A percentile compares a stretch with the other conserved stretches of the same genome.
Evolutionary conservation across 179 eudicot genomes (phyloP).

Genomic region (Vitellaria paradoxa): DNA sequence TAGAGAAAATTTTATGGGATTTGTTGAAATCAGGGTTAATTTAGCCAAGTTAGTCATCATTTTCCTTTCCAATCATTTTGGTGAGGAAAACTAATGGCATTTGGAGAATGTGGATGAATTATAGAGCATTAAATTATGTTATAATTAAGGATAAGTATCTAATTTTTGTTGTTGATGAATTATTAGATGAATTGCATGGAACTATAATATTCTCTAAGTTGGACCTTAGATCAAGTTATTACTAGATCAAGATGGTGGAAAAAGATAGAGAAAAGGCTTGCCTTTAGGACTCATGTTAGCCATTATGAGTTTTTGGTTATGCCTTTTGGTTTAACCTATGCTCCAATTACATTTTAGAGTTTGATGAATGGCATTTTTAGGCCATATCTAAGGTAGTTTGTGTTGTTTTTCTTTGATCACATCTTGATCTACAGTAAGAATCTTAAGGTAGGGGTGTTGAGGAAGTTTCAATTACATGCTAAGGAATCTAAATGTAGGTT

Average conservation of each 20-base stretch:
- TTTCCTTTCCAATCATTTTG: background rate
- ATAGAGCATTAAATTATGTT: background rate
- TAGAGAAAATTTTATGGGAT: background rate
- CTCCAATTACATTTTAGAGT: background rate
- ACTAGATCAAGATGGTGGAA: background rate
- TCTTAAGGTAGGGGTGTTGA: too few relatives aligned
- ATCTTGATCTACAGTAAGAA: background rate
- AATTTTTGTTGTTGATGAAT: background rate
- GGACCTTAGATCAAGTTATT: background rate
- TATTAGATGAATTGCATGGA: background rate
- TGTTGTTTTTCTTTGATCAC: background rate
- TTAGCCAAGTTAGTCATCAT: background rate
- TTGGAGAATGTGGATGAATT: background rate
- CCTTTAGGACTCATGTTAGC: background rate
- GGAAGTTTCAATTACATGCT: too few relatives aligned
- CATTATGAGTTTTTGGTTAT: background rate
- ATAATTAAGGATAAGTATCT: background rate
- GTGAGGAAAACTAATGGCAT: background rate
- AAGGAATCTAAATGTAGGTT: too few relatives aligned
- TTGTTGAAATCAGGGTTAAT: background rate
- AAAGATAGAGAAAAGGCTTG: background rate
- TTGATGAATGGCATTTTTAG: background rate
- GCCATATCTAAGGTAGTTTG: background rate
- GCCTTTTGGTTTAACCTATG: background rate
- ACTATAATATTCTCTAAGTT: background rate